phyloP scores from a whole-genome alignment of 345 rosid species.

The Corchorus olitorius region DNA sequence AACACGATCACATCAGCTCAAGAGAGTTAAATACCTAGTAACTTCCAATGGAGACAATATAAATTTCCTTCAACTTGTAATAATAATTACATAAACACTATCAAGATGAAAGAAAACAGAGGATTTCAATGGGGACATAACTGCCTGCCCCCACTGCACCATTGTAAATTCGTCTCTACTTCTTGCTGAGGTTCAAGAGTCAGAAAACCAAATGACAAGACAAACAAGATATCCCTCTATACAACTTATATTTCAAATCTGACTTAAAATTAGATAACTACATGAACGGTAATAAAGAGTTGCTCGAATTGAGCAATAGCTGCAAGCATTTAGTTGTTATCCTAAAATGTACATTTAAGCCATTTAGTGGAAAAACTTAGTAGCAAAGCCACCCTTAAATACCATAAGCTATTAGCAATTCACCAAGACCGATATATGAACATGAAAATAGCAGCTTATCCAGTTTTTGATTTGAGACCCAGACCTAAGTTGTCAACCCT shows the following conservation, averaged over 20 bases:
- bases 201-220: background rate
- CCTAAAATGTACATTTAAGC: conserved; percentile 1
- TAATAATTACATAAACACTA: background rate
- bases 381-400: background rate
- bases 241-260: background rate
- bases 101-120: background rate
- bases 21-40: no score
- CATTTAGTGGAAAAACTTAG: background rate
- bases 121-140: background rate
- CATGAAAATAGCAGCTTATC: conserved; percentile 9
- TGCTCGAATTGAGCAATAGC: background rate
- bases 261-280: background rate
- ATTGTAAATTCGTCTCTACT: background rate
- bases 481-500: background rate
- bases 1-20: no score
- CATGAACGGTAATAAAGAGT: background rate
- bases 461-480: conserved; percentile 5
- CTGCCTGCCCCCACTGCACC: background rate
- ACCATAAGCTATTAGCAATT: conserved; percentile 14
- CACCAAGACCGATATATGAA: conserved; percentile 11
- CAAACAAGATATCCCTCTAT: background rate
- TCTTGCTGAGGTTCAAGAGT: background rate
- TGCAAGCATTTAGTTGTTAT: background rate
- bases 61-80: background rate
- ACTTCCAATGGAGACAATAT: no score